Evolutionary conservation across 371 early-diverging fungal genomes (phyloP).

Genomic region (Paraphysoderma sedebokerense): DNA sequence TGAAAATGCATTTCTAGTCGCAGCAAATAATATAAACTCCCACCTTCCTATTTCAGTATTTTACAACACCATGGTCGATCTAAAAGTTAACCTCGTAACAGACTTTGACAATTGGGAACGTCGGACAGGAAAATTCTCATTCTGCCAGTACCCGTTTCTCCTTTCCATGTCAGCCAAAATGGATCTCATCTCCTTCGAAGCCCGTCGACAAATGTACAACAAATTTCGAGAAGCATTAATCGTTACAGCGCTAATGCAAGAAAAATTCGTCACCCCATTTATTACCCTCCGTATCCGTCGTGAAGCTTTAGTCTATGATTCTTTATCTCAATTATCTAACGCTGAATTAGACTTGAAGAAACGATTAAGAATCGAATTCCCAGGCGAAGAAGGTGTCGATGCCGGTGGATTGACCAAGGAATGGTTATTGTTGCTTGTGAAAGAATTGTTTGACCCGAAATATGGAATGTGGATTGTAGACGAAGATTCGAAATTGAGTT

Average conservation of each 20-base stretch:
- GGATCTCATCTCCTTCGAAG: constrained; percentile 72
- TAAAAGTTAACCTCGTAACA: constrained; percentile 50
- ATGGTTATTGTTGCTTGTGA: constrained; percentile 78
- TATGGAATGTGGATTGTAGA: constrained; percentile 57
- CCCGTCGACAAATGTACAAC: constrained; percentile 67
- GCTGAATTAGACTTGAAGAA: constrained; percentile 63
- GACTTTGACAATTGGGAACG: constrained; percentile 79
- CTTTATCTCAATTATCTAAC: constrained; percentile 50
- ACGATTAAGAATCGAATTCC: constrained; percentile 75
- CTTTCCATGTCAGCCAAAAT: constrained; percentile 70
- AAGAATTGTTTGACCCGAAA: constrained; percentile 79
- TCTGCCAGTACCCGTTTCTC: constrained; percentile 82
- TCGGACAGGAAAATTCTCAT: constrained; percentile 57
- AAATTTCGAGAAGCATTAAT: constrained; percentile 29
- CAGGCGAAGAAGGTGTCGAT: constrained; percentile 83
- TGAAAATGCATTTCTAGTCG: constrained; percentile 18
- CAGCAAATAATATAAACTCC: constrained; percentile 37
- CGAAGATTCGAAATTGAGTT: constrained; percentile 64
- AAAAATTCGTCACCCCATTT: constrained; percentile 1
- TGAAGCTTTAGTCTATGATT: constrained; percentile 67
- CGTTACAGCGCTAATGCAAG: constrained; percentile 10
- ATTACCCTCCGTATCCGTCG: constrained; percentile 61
- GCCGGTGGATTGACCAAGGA: constrained; percentile 95
- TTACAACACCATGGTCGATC: constrained; percentile 68
- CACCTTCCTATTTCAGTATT: constrained; percentile 53